Evolutionary conservation across 148 eudicot genomes (phyloP).

Genomic region (Fallopia convolvulus): DNA sequence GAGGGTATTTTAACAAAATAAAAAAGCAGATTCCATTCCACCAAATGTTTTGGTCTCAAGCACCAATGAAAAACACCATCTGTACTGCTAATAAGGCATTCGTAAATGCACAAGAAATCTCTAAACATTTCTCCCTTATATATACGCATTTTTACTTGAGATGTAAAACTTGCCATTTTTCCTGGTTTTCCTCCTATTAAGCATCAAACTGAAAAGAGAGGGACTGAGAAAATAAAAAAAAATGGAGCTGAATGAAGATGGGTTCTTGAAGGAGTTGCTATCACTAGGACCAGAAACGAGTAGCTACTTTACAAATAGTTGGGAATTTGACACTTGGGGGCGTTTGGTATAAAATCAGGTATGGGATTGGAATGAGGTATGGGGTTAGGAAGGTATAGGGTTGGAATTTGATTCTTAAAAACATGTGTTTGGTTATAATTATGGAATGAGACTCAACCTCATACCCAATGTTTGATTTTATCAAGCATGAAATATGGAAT

Average conservation of each 20-base stretch:
- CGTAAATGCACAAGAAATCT: too few species aligned
- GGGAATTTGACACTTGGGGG: slow-evolving; percentile 22
- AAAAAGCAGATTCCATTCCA: neutral
- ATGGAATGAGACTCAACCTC: too few species aligned
- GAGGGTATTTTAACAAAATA: too few species aligned
- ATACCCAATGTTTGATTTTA: too few species aligned
- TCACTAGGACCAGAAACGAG: slow-evolving; percentile 20
- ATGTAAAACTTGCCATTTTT: too few species aligned
- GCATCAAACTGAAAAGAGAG: neutral
- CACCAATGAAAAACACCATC: neutral
- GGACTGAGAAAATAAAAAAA: neutral
- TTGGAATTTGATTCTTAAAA: too few species aligned
- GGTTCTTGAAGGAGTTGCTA: slow-evolving; percentile 57
- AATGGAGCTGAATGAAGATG: slow-evolving; percentile 55
- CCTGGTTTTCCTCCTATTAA: neutral
- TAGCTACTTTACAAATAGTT: slow-evolving; percentile 19
- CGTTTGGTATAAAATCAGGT: too few species aligned
- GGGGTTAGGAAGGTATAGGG: too few species aligned
- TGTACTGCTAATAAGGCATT: neutral
- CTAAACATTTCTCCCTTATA: neutral
- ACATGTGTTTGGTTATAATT: too few species aligned
- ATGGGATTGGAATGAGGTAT: too few species aligned
- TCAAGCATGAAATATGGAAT: too few species aligned
- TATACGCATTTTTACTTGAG: neutral
- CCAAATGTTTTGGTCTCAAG: neutral